Percentiles rank a stretch among this genome's conserved stretches.
phyloP scores from a whole-genome alignment of 1,284 basidiomycete genomes.

The Sanghuangporus baumii region DNA sequence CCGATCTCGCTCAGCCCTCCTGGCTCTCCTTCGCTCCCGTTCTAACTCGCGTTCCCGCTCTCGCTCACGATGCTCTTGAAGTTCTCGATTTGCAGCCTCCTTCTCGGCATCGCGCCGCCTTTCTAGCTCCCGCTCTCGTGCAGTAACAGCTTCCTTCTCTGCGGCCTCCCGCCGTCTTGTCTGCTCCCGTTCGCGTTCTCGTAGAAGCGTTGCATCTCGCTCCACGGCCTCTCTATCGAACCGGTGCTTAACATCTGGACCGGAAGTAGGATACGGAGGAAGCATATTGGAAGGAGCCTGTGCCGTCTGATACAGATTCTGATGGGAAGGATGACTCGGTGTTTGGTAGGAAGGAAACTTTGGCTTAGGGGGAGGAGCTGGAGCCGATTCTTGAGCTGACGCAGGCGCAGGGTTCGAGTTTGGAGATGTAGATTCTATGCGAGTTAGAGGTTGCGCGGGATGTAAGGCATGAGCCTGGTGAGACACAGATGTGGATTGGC shows the following conservation, averaged over 20 bases:
- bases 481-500: conserved; percentile 14
- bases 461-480: conserved; percentile 1
- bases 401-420: background rate
- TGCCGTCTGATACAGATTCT: background rate
- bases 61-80: background rate
- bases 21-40: background rate
- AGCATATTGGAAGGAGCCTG: conserved; percentile 1
- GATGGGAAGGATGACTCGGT: background rate
- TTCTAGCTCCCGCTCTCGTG: conserved; percentile 5
- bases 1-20: conserved; percentile 6
- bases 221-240: background rate
- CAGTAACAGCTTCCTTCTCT: background rate
- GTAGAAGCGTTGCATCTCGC: background rate
- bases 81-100: background rate
- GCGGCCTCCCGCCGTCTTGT: background rate
- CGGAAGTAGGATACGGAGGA: background rate
- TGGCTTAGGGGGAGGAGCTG: background rate
- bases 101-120: conserved; percentile 1
- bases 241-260: background rate
- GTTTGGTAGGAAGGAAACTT: background rate
- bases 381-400: background rate
- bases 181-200: background rate
- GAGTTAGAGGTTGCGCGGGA: background rate
- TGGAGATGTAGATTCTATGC: background rate
- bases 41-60: conserved; percentile 4